These are phyloP conservation scores for Stephania cephalantha DNA, from an alignment of 164 flowering plant genomes.

Conservation along the genomic window DNA sequence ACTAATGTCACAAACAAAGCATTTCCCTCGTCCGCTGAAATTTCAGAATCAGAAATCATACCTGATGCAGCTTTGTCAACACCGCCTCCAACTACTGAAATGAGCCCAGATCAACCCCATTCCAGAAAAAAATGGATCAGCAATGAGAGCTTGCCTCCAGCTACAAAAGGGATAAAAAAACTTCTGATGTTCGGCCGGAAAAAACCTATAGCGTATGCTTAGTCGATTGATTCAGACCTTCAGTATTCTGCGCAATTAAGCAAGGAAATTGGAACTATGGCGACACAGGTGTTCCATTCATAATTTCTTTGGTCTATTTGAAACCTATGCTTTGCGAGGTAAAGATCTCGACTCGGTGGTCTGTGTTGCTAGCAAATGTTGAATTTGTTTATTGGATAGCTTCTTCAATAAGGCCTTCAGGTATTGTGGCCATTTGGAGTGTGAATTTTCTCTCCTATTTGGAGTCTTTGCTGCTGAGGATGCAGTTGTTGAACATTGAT, in stretches of 20 bases:
- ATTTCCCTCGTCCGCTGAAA: constrained; percentile 22
- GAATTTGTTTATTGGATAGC: background rate
- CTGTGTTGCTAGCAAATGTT: background rate
- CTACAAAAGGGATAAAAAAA: constrained; percentile 62
- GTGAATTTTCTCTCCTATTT: background rate
- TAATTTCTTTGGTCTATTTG: no score
- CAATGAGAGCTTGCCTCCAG: constrained; percentile 44
- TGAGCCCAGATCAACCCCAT: constrained; percentile 29
- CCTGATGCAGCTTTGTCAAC: constrained; percentile 27
- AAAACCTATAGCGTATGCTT: constrained; percentile 19
- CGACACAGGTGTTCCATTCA: constrained; percentile 5
- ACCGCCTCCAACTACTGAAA: constrained; percentile 33
- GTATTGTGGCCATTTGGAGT: constrained; percentile 14
- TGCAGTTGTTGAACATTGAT: background rate
- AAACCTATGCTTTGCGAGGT: background rate
- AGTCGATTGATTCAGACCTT: constrained; percentile 15
- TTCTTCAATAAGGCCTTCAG: constrained; percentile 11
- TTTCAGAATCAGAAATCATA: constrained; percentile 36
- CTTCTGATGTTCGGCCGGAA: constrained; percentile 70
- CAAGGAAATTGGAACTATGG: background rate
- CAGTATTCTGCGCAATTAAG: background rate
- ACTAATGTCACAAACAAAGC: constrained; percentile 16
- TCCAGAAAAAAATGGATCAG: constrained; percentile 67
- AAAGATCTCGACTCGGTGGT: constrained; percentile 1
- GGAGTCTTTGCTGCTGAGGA: constrained; percentile 9